Evolutionary conservation across 2,329 filamentous ascomycete species (phyloP).

Genomic region (Raffaelea arxii): DNA sequence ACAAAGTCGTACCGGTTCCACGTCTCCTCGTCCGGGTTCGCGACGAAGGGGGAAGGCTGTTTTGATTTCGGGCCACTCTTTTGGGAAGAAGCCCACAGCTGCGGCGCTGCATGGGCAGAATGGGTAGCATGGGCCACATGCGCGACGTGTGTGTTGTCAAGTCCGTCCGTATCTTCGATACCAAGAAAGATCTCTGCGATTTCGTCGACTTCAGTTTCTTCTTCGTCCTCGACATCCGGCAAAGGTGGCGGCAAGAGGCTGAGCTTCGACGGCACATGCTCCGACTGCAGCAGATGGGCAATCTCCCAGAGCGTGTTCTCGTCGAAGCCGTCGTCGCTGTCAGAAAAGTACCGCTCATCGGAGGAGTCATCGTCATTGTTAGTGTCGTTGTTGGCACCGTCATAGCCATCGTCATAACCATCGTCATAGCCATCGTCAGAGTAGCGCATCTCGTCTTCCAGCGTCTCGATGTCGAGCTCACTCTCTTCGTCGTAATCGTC

Average conservation of each 20-base stretch:
- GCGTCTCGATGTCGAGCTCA: slow-evolving; percentile 25
- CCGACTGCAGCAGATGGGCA: slow-evolving; percentile 45
- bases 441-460: slow-evolving; percentile 19
- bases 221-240: slow-evolving; percentile 15
- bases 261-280: slow-evolving; percentile 39
- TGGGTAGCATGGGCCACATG: no score
- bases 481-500: slow-evolving; percentile 50
- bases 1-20: slow-evolving; percentile 25
- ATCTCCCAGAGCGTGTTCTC: slow-evolving; percentile 56
- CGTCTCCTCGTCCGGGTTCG: slow-evolving; percentile 26
- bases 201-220: slow-evolving; percentile 8
- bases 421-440: no score
- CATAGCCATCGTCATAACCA: no score
- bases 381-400: no score
- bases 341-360: background rate
- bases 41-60: slow-evolving; percentile 16
- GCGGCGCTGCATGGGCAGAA: no score
- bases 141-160: background rate
- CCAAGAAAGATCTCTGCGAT: slow-evolving; percentile 22
- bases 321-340: slow-evolving; percentile 31
- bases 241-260: slow-evolving; percentile 33
- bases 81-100: slow-evolving; percentile 4
- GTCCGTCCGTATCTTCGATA: slow-evolving; percentile 16
- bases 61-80: no score
- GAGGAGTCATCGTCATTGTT: background rate